Evolutionary conservation across 2,329 filamentous ascomycete genomes (phyloP), one percentile per base, ranked within the genome.

Genomic region (Elsinoe ampelina): DNA sequence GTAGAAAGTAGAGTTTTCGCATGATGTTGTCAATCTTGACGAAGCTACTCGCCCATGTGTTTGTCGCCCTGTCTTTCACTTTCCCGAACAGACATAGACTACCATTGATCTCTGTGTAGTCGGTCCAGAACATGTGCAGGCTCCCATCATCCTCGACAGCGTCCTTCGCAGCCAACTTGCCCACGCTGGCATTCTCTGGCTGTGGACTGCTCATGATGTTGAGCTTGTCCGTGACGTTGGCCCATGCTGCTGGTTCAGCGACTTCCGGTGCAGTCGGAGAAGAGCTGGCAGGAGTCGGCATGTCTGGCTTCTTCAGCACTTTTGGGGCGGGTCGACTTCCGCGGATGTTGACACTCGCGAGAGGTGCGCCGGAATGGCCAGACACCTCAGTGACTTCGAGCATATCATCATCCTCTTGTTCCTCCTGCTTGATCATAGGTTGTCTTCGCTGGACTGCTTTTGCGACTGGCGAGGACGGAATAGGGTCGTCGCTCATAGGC

Each of bases 71-170:
- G 74, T 96, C 90, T 65, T 90, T 83, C 20, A 96, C 92, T 68
- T 98, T 98, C 61, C 93, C 93, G 67, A 98, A 97, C 10, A 98
- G 79, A 69, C 90, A 97, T 8, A 98, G 76, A 63, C 85, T 93
- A 58, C 92, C 92, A 65, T 91, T 90, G 68, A 95, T 77, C 68
- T 98, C 93, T 0, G 86, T 89, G 67, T 95, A 98, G 71, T 98
- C 93, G 6, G 88, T 86, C 93, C 93, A 98, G 75, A 96, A 98
- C 75, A 98, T 89, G 63, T 86, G 85, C 30, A 98, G 77, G 63
- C 87, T 95, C 35, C 92, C 93, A 66, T 98, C 91, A 61, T 88
- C 84, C 69, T 97, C 92, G n/a, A 95, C 74, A n/a, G 88, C 90
- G 70, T 95, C 86, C 61, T 86, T 82, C 58, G 88, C 80, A 61